A percentile compares a stretch with the other conserved stretches of the same genome.
phyloP scores from a whole-genome alignment of 2,329 filamentous ascomycete species.

The Xylaria arbuscula region DNA sequence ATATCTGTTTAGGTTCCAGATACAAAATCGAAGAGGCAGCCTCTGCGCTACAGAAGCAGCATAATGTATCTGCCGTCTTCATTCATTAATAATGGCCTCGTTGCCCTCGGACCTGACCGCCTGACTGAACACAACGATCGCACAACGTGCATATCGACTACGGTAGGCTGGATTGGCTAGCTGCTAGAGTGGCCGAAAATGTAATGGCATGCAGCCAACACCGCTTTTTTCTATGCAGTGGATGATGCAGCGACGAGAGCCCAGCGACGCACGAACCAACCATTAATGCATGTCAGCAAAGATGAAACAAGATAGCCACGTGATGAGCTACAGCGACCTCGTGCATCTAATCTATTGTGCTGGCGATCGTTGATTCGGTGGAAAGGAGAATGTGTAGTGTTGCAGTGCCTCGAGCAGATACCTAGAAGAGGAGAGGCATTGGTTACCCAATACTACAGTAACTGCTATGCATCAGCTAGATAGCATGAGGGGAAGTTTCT shows the following conservation, averaged over 20 bases:
- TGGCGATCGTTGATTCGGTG: constrained; percentile 36
- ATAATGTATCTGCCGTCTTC: no score
- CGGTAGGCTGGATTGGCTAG: background rate
- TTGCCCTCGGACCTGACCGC: constrained; percentile 9
- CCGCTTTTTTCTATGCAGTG: constrained; percentile 35
- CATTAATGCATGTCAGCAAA: constrained; percentile 46
- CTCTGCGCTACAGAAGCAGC: background rate
- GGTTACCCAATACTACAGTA: background rate
- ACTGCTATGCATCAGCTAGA: background rate
- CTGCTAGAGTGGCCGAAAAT: constrained; percentile 25
- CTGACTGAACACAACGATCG: constrained; percentile 6
- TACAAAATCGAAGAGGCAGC: background rate
- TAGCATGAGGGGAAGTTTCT: background rate
- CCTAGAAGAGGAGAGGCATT: constrained; percentile 8
- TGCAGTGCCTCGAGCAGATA: constrained; percentile 21
- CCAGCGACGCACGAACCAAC: constrained; percentile 34
- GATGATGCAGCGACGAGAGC: constrained; percentile 4
- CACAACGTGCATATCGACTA: constrained; percentile 14
- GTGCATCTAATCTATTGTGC: constrained; percentile 37
- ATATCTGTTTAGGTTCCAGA: background rate
- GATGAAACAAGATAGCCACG: constrained; percentile 48
- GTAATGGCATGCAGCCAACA: constrained; percentile 38
- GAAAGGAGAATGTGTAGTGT: constrained; percentile 24
- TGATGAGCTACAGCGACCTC: constrained; percentile 43
- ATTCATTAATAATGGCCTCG: background rate